Conservation (phyloP, 177 flowering plant species). For the Telopea speciosissima region DNA sequence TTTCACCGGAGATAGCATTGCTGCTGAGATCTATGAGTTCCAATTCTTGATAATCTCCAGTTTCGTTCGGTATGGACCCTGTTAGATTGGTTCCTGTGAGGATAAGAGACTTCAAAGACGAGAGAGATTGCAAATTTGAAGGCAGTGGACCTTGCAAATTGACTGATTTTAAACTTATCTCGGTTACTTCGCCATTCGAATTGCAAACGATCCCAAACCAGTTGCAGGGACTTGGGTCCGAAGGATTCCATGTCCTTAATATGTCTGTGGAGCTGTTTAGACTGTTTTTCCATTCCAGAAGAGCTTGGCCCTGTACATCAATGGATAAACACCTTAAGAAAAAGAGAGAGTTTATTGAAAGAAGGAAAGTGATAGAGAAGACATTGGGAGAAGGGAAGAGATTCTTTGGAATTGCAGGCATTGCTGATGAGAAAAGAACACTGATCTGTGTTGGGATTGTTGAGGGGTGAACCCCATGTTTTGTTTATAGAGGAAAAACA, state of each 20-base stretch:
- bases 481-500: constrained; percentile 82
- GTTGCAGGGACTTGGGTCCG: constrained; percentile 48
- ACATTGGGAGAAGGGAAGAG: constrained; percentile 26
- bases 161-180: constrained; percentile 42
- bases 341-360: constrained; percentile 26
- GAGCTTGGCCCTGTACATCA: constrained; percentile 66
- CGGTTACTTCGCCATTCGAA: constrained; percentile 32
- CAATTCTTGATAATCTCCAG: constrained; percentile 54
- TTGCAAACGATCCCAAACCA: constrained; percentile 73
- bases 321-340: constrained; percentile 40
- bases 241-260: constrained; percentile 49
- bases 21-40: constrained; percentile 46
- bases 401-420: constrained; percentile 59
- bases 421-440: constrained; percentile 34
- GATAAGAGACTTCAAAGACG: constrained; percentile 40
- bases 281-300: constrained; percentile 57
- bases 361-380: constrained; percentile 30
- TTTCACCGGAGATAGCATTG: constrained; percentile 60
- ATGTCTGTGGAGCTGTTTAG: constrained; percentile 40
- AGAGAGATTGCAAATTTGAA: constrained; percentile 54
- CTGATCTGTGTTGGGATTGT: constrained; percentile 77
- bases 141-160: constrained; percentile 69
- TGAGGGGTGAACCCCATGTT: constrained; percentile 88
- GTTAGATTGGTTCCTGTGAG: constrained; percentile 61
- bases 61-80: constrained; percentile 54